These are phyloP conservation scores for Kwoniella sp. DNA, from an alignment of 768 basidiomycete genomes.

Conservation along the genomic window DNA sequence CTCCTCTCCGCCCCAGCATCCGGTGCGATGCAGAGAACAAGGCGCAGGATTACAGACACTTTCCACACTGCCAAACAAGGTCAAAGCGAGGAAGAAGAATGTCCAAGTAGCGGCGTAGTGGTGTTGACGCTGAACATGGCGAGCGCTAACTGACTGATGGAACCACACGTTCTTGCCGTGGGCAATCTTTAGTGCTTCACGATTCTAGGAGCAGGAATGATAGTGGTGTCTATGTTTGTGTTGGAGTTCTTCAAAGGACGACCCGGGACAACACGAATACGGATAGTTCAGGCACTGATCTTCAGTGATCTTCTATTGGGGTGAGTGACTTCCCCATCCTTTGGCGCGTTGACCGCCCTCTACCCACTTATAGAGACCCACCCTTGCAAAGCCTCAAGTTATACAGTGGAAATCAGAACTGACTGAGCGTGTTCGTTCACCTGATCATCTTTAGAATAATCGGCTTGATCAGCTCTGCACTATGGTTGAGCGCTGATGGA, in stretches of 20 bases:
- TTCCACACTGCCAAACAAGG: no score
- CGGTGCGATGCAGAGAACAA: no score
- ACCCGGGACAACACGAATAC: constrained; percentile 48
- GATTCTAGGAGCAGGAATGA: constrained; percentile 45
- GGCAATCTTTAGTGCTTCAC: constrained; percentile 32
- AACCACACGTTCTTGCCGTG: no score
- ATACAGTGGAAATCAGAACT: no score
- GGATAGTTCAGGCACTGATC: constrained; percentile 53
- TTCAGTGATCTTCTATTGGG: constrained; percentile 49
- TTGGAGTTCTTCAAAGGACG: constrained; percentile 39
- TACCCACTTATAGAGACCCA: neutral
- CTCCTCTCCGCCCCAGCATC: no score
- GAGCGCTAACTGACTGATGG: no score
- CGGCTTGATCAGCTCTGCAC: constrained; percentile 41
- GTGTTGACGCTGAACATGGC: no score
- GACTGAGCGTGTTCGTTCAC: neutral
- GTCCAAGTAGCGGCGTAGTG: no score
- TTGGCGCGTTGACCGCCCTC: neutral
- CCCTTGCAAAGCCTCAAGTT: no score
- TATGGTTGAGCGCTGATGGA: constrained; percentile 28
- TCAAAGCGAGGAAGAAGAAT: no score
- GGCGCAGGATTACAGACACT: no score
- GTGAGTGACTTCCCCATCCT: constrained; percentile 28
- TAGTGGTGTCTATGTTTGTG: constrained; percentile 44
- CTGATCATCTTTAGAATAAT: constrained; percentile 27